Percentiles rank a stretch among this genome's conserved stretches.
Evolutionary conservation across 1,284 basidiomycete genomes (phyloP).

Genomic region (Dichomitus squalens): DNA sequence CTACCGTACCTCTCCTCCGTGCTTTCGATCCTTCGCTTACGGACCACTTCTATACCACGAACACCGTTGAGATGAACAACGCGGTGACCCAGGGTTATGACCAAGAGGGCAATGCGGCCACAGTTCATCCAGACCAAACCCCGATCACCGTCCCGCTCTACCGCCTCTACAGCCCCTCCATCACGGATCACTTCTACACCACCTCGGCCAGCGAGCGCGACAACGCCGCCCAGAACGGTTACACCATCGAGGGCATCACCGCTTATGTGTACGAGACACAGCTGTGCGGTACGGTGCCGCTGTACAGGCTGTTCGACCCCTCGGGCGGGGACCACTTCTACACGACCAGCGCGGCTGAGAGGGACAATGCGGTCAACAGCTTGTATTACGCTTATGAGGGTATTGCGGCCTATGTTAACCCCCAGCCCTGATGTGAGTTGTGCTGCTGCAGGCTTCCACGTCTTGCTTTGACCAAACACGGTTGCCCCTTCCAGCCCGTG

Average conservation of each 20-base stretch:
- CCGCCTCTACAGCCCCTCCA: not conserved
- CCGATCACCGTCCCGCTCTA: slow-evolving; percentile 11
- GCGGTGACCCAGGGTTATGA: slow-evolving; percentile 15
- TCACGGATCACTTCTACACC: slow-evolving; percentile 9
- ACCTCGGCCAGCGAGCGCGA: not conserved
- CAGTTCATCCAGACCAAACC: slow-evolving; percentile 2
- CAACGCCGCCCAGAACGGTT: not conserved
- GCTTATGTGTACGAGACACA: not conserved
- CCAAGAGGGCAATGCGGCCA: slow-evolving; percentile 10
- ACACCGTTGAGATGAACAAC: slow-evolving; percentile 4
- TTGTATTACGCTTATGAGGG: slow-evolving; percentile 2
- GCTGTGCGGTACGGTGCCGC: slow-evolving; percentile 6
- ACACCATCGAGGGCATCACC: slow-evolving; percentile 2
- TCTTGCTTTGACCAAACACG: too few relatives aligned
- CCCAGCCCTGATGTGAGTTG: too few relatives aligned
- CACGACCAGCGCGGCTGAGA: slow-evolving; percentile 5
- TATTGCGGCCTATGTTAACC: not conserved
- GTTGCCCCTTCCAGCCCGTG: too few relatives aligned
- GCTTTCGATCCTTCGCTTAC: not conserved
- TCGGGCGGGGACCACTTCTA: slow-evolving; percentile 3
- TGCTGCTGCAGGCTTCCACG: too few relatives aligned
- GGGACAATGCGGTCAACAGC: not conserved
- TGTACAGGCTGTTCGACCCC: slow-evolving; percentile 6
- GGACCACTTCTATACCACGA: slow-evolving; percentile 24
- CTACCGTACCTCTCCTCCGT: slow-evolving; percentile 14